Conservation (phyloP, 2,329 filamentous ascomycete species). For the Knoxdaviesia capensis region DNA sequence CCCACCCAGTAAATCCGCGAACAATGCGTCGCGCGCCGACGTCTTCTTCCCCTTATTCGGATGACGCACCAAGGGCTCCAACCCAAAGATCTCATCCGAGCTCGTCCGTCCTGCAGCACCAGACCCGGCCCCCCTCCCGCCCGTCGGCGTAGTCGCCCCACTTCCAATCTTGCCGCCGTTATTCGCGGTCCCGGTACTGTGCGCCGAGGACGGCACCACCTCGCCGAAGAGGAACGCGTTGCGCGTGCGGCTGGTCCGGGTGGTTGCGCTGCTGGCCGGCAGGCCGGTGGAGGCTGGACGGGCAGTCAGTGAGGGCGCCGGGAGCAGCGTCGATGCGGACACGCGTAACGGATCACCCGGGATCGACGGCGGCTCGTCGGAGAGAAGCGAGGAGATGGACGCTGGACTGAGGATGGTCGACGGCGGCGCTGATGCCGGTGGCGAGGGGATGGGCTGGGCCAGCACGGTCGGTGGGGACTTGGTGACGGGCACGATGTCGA, state of each 20-base stretch:
- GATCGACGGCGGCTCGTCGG: too few species aligned
- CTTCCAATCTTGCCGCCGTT: too few species aligned
- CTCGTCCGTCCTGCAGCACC: slow-evolving; percentile 5
- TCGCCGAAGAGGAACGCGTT: slow-evolving; percentile 42
- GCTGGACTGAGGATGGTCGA: too few species aligned
- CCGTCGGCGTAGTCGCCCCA: too few species aligned
- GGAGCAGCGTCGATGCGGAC: slow-evolving; percentile 27
- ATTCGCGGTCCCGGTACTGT: slow-evolving; percentile 3
- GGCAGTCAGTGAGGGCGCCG: slow-evolving; percentile 17
- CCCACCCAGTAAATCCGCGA: background rate
- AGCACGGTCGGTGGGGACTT: too few species aligned
- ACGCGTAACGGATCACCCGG: too few species aligned
- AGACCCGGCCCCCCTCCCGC: slow-evolving; percentile 2
- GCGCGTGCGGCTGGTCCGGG: slow-evolving; percentile 23
- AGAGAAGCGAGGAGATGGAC: too few species aligned
- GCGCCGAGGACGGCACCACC: slow-evolving; percentile 16
- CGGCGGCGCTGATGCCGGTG: too few species aligned
- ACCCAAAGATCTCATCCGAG: slow-evolving; percentile 31
- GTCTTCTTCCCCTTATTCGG: too few species aligned
- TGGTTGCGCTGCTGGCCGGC: background rate
- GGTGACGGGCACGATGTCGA: too few species aligned
- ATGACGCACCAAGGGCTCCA: slow-evolving; percentile 22
- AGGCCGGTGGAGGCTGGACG: slow-evolving; percentile 8
- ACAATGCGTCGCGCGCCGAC: background rate
- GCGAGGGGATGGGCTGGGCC: too few species aligned